These are phyloP conservation scores for Cryomyces minteri DNA, from an alignment of 495 filamentous ascomycete genomes.

Conservation along the genomic window DNA sequence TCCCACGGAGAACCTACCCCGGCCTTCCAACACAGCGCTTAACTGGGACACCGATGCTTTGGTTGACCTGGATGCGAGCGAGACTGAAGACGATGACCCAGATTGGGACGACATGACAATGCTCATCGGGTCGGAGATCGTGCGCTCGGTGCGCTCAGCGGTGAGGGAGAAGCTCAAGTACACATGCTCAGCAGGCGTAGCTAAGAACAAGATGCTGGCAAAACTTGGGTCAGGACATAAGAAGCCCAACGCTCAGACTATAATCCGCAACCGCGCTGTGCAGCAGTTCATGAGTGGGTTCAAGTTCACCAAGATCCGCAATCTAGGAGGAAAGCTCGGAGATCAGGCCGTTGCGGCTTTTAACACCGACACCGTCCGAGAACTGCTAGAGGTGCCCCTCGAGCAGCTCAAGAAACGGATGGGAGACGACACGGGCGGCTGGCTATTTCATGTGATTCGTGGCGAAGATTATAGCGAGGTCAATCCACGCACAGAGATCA, in stretches of 20 bases:
- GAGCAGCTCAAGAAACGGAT: constrained; percentile 65
- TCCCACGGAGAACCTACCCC: constrained; percentile 48
- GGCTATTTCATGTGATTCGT: constrained; percentile 74
- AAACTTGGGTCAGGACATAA: constrained; percentile 81
- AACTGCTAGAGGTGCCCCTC: constrained; percentile 52
- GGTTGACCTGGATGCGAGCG: constrained; percentile 51
- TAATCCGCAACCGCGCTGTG: constrained; percentile 69
- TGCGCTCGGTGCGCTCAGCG: constrained; percentile 48
- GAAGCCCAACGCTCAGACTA: constrained; percentile 86
- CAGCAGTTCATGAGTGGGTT: constrained; percentile 64
- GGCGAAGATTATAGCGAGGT: constrained; percentile 80
- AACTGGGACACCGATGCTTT: constrained; percentile 70
- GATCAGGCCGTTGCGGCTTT: constrained; percentile 63
- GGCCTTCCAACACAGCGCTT: constrained; percentile 53
- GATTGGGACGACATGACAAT: constrained; percentile 96
- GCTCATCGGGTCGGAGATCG: constrained; percentile 71
- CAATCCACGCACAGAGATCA: constrained; percentile 80
- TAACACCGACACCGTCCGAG: constrained; percentile 60
- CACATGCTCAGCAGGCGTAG: constrained; percentile 79
- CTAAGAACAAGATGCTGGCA: constrained; percentile 84
- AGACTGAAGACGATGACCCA: constrained; percentile 62
- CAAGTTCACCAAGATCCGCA: constrained; percentile 93
- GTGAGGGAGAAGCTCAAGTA: constrained; percentile 57
- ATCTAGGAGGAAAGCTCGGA: constrained; percentile 89
- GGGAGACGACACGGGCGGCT: constrained; percentile 71